Percentiles rank a stretch among this genome's conserved stretches.
Evolutionary conservation across 306 rosid genomes (phyloP).

Genomic region (Medicago arabica): DNA sequence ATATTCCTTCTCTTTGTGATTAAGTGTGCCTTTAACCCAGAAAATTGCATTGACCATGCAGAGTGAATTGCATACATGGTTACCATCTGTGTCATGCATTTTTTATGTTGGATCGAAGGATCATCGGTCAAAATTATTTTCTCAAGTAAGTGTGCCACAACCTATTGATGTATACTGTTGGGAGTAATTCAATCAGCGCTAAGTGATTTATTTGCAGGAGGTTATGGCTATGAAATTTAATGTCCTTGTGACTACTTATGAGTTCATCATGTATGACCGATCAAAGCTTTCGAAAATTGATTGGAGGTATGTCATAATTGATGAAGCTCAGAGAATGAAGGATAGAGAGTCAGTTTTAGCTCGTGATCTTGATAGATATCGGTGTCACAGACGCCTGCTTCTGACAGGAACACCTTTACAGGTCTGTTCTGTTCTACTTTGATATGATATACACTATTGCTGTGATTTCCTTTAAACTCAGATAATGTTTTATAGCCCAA

Average conservation of each 20-base stretch:
- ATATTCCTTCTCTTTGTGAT: conserved; percentile 37
- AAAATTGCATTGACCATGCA: conserved; percentile 34
- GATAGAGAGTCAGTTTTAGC: conserved; percentile 61
- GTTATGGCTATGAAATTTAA: conserved; percentile 92
- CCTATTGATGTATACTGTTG: conserved; percentile 34
- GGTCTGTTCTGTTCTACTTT: conserved; percentile 57
- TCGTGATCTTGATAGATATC: conserved; percentile 97
- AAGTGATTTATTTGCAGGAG: conserved; percentile 59
- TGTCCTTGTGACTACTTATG: conserved; percentile 98
- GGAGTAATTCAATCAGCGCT: conserved; percentile 22
- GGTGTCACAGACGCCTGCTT: conserved; percentile 94
- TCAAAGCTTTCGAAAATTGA: conserved; percentile 86
- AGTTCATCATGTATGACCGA: conserved; percentile 99
- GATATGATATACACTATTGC: conserved; percentile 20
- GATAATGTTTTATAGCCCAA: conserved; percentile 1
- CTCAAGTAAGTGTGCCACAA: conserved; percentile 61
- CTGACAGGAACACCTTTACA: conserved; percentile 98
- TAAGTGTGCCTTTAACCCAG: conserved; percentile 8
- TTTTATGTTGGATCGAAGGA: conserved; percentile 93
- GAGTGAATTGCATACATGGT: conserved; percentile 52
- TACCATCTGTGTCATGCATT: conserved; percentile 66
- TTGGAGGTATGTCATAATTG: conserved; percentile 49
- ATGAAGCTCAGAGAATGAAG: conserved; percentile 54
- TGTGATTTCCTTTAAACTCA: neutral
- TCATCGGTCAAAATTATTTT: conserved; percentile 82